Evolutionary conservation across 164 flowering plant genomes (phyloP).

Genomic region (Piper betle): DNA sequence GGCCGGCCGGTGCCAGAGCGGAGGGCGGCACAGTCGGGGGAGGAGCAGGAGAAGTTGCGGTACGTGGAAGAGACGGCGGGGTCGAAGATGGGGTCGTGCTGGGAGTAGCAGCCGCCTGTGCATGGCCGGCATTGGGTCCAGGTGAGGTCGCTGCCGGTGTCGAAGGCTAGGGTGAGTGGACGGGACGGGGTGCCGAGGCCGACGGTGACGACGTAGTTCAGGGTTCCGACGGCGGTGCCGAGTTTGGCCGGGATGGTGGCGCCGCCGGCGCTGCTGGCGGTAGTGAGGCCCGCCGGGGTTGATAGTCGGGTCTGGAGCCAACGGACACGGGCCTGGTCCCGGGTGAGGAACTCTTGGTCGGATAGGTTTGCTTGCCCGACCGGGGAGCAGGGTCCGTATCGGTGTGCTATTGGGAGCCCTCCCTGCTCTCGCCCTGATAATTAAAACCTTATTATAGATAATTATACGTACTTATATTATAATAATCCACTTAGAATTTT

Average conservation of each 20-base stretch:
- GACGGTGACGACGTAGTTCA: slow-evolving; percentile 5
- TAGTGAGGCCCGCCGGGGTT: neutral
- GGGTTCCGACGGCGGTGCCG: slow-evolving; percentile 11
- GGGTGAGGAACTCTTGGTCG: slow-evolving; percentile 22
- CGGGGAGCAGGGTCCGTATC: slow-evolving; percentile 41
- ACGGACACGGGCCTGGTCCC: slow-evolving; percentile 41
- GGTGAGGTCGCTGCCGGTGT: slow-evolving; percentile 12
- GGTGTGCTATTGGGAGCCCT: slow-evolving; percentile 22
- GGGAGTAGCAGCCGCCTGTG: slow-evolving; percentile 25
- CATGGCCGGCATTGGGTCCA: slow-evolving; percentile 15
- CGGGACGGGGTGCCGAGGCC: slow-evolving; percentile 5
- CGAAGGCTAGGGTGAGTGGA: slow-evolving; percentile 1
- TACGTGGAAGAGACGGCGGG: slow-evolving; percentile 30
- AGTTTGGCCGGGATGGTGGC: slow-evolving; percentile 26
- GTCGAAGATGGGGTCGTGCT: slow-evolving; percentile 29
- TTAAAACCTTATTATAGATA: too few species aligned
- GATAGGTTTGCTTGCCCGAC: slow-evolving; percentile 2
- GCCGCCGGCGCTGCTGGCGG: neutral
- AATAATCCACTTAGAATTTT: too few species aligned
- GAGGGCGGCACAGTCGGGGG: slow-evolving; percentile 19
- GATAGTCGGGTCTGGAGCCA: slow-evolving; percentile 22
- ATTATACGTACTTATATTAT: too few species aligned
- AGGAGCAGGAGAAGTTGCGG: slow-evolving; percentile 24
- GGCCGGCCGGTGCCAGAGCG: slow-evolving; percentile 21
- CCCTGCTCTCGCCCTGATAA: too few species aligned